Conservation (phyloP, 331 rosid genomes). For the Rosa hybrid region DNA sequence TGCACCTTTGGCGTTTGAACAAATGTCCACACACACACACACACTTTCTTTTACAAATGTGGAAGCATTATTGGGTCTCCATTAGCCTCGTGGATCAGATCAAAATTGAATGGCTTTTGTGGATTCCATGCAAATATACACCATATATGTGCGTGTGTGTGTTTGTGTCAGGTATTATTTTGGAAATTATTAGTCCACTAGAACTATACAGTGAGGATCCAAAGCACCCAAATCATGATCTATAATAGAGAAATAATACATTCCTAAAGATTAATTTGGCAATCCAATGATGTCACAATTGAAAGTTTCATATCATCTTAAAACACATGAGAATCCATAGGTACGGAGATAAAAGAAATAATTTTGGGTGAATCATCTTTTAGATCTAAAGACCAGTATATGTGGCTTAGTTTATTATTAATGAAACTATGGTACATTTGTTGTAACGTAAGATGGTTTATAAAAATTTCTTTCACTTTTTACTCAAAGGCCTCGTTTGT, state of each 20-base stretch:
- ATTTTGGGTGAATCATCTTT: too few species aligned
- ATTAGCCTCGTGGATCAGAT: slow-evolving; percentile 48
- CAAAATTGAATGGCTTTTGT: slow-evolving; percentile 38
- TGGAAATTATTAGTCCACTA: slow-evolving; percentile 11
- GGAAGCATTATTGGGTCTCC: slow-evolving; percentile 29
- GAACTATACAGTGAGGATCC: background rate
- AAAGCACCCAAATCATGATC: background rate
- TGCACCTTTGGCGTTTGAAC: slow-evolving; percentile 13
- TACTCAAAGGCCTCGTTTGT: too few species aligned
- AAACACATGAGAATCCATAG: background rate
- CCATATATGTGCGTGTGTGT: background rate
- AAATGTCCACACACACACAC: slow-evolving; percentile 6
- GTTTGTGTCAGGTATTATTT: background rate
- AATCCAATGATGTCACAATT: slow-evolving; percentile 1
- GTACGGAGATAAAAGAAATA: too few species aligned
- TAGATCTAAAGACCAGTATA: too few species aligned
- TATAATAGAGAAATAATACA: background rate
- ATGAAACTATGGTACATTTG: too few species aligned
- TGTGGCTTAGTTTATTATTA: too few species aligned
- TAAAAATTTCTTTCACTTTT: too few species aligned
- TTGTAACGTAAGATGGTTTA: too few species aligned
- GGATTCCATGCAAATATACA: slow-evolving; percentile 36
- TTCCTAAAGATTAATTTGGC: background rate
- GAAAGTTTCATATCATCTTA: background rate
- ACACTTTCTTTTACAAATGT: slow-evolving; percentile 32